Conservation (phyloP, 23 red algal genomes). For the Gracilariopsis chorda region DNA sequence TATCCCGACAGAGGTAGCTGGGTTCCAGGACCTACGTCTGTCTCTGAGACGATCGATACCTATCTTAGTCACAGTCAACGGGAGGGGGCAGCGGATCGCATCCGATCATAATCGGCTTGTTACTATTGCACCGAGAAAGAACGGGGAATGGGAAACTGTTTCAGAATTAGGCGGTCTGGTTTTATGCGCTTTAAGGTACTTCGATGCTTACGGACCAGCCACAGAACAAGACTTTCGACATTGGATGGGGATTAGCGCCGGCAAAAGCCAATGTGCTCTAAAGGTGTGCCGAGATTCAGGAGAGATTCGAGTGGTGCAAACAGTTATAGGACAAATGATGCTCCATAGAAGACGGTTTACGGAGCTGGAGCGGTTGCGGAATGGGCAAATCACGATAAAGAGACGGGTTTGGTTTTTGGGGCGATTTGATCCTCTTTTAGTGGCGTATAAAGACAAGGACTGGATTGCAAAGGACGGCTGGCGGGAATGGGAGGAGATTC, state of each 20-base stretch:
- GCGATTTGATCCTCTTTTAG: constrained; percentile 41
- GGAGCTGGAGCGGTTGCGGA: not conserved
- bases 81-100: not conserved
- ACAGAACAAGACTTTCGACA: constrained; percentile 34
- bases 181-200: not conserved
- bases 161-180: not conserved
- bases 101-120: not conserved
- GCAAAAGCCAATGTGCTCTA: not conserved
- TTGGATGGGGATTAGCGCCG: constrained; percentile 35
- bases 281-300: not conserved
- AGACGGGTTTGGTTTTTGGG: not conserved
- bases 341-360: no score
- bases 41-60: not conserved
- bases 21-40: not conserved
- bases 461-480: constrained; percentile 4
- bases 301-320: not conserved
- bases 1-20: not conserved
- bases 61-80: not conserved
- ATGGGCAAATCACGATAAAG: not conserved
- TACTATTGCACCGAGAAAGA: not conserved
- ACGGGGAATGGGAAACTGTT: not conserved
- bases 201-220: constrained; percentile 29
- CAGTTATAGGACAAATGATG: not conserved
- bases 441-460: constrained; percentile 40
- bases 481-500: no score